These are phyloP conservation scores for Paramecium sexaurelia DNA, from an alignment of 73 alveolate species.

Conservation along the genomic window DNA sequence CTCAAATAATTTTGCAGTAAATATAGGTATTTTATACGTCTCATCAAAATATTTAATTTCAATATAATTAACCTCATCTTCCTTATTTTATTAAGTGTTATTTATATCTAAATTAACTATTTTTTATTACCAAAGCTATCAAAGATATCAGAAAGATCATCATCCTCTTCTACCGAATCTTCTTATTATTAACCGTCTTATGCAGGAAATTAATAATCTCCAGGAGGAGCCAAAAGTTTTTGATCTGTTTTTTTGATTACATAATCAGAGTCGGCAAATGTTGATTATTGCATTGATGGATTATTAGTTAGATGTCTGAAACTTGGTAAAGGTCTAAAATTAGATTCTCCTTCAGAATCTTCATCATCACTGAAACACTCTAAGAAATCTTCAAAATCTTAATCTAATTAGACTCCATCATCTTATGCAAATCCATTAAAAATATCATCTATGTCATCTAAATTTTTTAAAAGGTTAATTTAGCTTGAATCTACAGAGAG, in stretches of 20 bases:
- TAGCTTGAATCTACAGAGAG: constrained; percentile 34
- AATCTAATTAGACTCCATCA: constrained; percentile 37
- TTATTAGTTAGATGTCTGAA: constrained; percentile 22
- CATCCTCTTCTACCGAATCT: constrained; percentile 47
- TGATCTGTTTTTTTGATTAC: not conserved
- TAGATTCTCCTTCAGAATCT: constrained; percentile 25
- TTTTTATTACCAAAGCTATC: constrained; percentile 18
- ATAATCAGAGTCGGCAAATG: constrained; percentile 18
- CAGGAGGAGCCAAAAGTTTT: not conserved
- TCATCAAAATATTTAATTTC: constrained; percentile 55
- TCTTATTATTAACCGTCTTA: constrained; percentile 15
- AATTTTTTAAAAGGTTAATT: constrained; percentile 2
- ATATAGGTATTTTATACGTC: constrained; percentile 40
- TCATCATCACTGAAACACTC: constrained; percentile 54
- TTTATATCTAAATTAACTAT: not conserved
- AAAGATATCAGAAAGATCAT: constrained; percentile 51
- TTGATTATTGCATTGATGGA: constrained; percentile 19
- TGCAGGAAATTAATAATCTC: constrained; percentile 27
- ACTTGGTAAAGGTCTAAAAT: constrained; percentile 44
- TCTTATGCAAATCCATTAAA: constrained; percentile 50
- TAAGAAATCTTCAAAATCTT: constrained; percentile 57
- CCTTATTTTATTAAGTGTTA: not conserved
- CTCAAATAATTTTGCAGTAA: constrained; percentile 53
- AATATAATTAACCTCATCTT: constrained; percentile 35
- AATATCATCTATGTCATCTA: constrained; percentile 59